Conservation (phyloP, 2,329 filamentous ascomycete species). For the Pseudohalonectria lignicola region DNA sequence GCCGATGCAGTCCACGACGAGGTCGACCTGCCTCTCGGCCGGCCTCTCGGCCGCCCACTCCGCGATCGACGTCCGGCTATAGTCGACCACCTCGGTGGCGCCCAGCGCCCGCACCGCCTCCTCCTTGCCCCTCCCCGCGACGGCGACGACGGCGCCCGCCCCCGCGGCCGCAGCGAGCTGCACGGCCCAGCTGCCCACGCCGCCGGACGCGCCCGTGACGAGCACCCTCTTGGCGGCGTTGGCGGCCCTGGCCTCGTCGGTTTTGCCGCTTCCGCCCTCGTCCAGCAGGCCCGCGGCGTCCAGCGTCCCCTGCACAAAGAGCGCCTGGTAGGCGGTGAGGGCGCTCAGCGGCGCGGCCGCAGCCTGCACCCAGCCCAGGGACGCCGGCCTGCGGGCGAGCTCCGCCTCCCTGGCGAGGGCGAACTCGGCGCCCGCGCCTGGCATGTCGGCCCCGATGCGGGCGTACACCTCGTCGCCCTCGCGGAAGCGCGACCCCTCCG, state of each 20-base stretch:
- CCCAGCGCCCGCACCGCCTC: conserved; percentile 19
- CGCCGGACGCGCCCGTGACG: conserved; percentile 25
- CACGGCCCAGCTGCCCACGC: conserved; percentile 27
- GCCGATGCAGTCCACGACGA: conserved; percentile 25
- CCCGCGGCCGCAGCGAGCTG: conserved; percentile 24
- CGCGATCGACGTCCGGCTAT: conserved; percentile 16
- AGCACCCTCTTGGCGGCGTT: conserved; percentile 22
- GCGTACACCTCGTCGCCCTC: conserved; percentile 20
- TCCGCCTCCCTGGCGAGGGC: conserved; percentile 17
- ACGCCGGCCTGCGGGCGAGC: conserved; percentile 20
- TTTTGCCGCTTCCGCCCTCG: conserved; percentile 7
- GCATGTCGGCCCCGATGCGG: conserved; percentile 13
- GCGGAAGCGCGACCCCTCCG: conserved; percentile 16
- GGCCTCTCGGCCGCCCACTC: conserved; percentile 19
- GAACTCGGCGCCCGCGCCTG: conserved; percentile 17
- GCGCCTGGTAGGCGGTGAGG: conserved; percentile 26
- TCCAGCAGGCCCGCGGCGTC: conserved; percentile 16
- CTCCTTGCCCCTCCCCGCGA: conserved; percentile 17
- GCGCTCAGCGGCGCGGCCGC: conserved; percentile 26
- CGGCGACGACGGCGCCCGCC: conserved; percentile 21
- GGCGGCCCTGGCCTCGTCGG: conserved; percentile 9
- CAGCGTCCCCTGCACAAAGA: conserved; percentile 24
- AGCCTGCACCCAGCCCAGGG: conserved; percentile 21
- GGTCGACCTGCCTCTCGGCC: conserved; percentile 16
- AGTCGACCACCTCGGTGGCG: conserved; percentile 25